These are phyloP conservation scores for Cruciata laevipes DNA, from an alignment of 257 asterid species.

Conservation along the genomic window DNA sequence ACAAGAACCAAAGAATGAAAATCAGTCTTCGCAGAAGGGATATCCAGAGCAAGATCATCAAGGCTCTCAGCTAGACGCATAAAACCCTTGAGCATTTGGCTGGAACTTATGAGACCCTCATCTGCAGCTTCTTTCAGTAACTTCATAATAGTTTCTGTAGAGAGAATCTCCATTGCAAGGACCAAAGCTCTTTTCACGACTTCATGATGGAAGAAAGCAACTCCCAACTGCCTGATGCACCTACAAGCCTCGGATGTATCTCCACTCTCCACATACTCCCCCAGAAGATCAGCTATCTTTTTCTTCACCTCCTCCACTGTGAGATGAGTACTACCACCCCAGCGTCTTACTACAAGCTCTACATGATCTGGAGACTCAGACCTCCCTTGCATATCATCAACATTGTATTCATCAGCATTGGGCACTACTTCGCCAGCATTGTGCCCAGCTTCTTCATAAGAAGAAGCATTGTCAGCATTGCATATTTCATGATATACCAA, in stretches of 20 bases:
- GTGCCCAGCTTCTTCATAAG: too few relatives aligned
- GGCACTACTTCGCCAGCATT: too few relatives aligned
- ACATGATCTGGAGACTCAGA: slow-evolving; percentile 99
- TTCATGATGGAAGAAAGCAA: slow-evolving; percentile 92
- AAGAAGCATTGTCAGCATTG: too few relatives aligned
- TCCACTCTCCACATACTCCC: slow-evolving; percentile 82
- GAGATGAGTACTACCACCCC: slow-evolving; percentile 99
- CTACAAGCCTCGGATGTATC: slow-evolving; percentile 88
- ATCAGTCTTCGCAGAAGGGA: slow-evolving; percentile 71
- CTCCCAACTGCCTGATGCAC: slow-evolving; percentile 87
- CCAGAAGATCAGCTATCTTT: slow-evolving; percentile 75
- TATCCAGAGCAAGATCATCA: slow-evolving; percentile 95
- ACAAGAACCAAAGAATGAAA: slow-evolving; percentile 53
- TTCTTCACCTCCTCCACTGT: slow-evolving; percentile 91
- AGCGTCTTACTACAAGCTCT: slow-evolving; percentile 84
- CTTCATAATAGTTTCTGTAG: slow-evolving; percentile 59
- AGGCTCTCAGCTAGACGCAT: slow-evolving; percentile 73
- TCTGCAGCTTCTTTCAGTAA: slow-evolving; percentile 83
- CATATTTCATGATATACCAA: too few relatives aligned
- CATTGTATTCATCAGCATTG: too few relatives aligned
- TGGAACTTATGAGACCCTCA: slow-evolving; percentile 89
- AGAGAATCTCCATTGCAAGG: slow-evolving; percentile 72
- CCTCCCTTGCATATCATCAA: too few relatives aligned
- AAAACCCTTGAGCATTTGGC: slow-evolving; percentile 91
- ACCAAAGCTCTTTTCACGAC: slow-evolving; percentile 88